Evolutionary conservation across 352 stramenopile species (phyloP).

Genomic region (Phytopythium ostracodes): DNA sequence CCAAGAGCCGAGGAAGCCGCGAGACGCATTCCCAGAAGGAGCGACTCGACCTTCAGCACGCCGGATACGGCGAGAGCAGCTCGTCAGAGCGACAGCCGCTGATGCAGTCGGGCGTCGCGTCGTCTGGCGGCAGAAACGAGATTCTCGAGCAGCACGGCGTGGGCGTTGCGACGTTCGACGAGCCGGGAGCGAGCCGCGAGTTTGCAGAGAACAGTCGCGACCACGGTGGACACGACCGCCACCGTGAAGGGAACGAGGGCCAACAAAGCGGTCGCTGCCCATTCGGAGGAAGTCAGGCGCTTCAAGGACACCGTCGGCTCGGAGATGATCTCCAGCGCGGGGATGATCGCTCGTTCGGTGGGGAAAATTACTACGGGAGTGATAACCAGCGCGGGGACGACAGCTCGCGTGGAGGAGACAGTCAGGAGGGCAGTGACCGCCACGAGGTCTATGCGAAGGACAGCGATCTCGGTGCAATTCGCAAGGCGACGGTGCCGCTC

Average conservation of each 20-base stretch:
- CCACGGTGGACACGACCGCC: neutral
- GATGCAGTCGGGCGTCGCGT: neutral
- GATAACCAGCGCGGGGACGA: too few relatives aligned
- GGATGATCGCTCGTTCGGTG: neutral
- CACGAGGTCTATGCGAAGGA: neutral
- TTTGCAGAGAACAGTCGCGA: neutral
- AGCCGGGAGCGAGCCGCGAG: neutral
- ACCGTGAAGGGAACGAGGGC: neutral
- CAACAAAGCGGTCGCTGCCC: neutral
- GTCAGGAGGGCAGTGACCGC: neutral
- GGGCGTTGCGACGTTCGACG: neutral
- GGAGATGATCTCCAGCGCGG: neutral
- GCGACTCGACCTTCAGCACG: neutral
- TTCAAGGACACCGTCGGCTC: neutral
- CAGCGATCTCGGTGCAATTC: neutral
- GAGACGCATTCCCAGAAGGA: slow-evolving; percentile 1
- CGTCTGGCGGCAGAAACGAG: neutral
- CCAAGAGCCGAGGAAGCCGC: slow-evolving; percentile 5
- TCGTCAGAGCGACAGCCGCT: neutral
- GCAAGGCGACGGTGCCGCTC: neutral
- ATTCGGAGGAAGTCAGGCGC: neutral
- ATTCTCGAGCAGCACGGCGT: neutral
- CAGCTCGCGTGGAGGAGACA: neutral
- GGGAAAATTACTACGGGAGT: neutral
- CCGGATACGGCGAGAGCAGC: neutral